Base-by-base conservation (phyloP, 2,329 filamentous ascomycete species). In the Arthrinium puccinioides region DNA sequence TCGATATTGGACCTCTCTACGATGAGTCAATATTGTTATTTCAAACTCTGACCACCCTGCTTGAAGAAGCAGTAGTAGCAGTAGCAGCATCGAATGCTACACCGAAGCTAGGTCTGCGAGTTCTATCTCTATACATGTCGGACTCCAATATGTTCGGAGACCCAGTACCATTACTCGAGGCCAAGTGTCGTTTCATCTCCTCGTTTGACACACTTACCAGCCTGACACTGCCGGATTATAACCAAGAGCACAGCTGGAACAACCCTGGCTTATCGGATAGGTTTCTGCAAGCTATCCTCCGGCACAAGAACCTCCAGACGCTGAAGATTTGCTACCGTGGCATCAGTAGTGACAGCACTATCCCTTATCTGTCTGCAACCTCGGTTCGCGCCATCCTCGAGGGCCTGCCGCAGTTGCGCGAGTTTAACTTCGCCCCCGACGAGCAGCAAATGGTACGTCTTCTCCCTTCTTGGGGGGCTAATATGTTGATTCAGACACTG, bases 201-300 rank as follows among this genome's bases (percentile, higher is more conserved):
- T 37, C 39, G n/a, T 34, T 40, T 9, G 25, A 33, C 10, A 40
- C 39, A 11, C 16, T 40, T 10, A 40, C 34, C n/a, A 37, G 11
- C 14, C 14, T 40, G 34, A 21, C 28, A 13, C 16, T 37, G 4
- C 16, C n/a, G 8, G 20, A 19, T 6, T 37, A 33, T 15, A 19
- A 9, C 4, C 9, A 32, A 6, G n/a, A 27, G 10, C 6, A n/a
- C 11, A 14, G 9, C 4, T 4, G n/a, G 2, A 23, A n/a, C 13
- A 32, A 37, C 11, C 34, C 38, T 4, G 33, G 28, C 18, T 21
- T 37, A 8, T 29, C 39, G 8, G 24, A 37, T 11, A 9, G 15
- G 19, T 19, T 40, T 6, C 23, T 37, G n/a, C 28, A 21, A 14
- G 39, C 23, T 4, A 40, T 37, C 16, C 29, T 40, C 13, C 28